Conservation (phyloP, 2,329 filamentous ascomycete species). For the Pseudogymnoascus sp. region DNA sequence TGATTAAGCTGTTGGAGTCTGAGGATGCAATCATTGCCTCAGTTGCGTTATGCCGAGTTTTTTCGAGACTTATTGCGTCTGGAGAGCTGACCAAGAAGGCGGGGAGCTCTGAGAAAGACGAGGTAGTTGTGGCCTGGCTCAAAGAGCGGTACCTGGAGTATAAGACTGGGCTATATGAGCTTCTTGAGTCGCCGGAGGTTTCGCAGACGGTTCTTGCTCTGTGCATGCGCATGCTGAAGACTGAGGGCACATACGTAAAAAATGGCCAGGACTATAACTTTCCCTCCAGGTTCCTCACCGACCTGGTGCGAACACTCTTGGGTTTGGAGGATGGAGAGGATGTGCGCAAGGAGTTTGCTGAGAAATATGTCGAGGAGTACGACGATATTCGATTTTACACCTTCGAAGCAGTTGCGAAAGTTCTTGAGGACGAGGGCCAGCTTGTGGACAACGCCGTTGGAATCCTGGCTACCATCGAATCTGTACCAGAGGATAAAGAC, state of each 20-base stretch:
- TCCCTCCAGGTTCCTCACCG: constrained; percentile 57
- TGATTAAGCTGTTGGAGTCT: constrained; percentile 55
- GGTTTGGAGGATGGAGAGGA: constrained; percentile 48
- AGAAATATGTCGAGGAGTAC: constrained; percentile 71
- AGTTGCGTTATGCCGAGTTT: constrained; percentile 78
- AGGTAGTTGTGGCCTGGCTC: constrained; percentile 70
- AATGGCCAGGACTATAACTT: constrained; percentile 61
- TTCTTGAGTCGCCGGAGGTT: constrained; percentile 56
- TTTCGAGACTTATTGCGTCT: constrained; percentile 70
- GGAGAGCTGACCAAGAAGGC: constrained; percentile 63
- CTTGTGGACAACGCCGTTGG: constrained; percentile 52
- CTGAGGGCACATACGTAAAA: constrained; percentile 59
- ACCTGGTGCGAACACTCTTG: constrained; percentile 58
- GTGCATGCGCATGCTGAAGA: constrained; percentile 77
- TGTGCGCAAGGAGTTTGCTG: constrained; percentile 64
- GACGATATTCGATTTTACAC: constrained; percentile 83
- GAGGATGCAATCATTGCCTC: constrained; percentile 60
- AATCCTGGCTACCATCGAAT: constrained; percentile 60
- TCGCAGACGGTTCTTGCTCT: constrained; percentile 68
- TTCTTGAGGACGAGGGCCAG: constrained; percentile 21
- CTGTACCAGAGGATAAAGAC: constrained; percentile 58
- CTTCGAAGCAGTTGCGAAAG: constrained; percentile 66
- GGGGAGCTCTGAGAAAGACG: constrained; percentile 63
- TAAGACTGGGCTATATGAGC: constrained; percentile 51
- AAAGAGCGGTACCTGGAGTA: constrained; percentile 68